Evolutionary conservation across 352 stramenopile genomes (phyloP).

Genomic region (Thalassiosira delicatula): DNA sequence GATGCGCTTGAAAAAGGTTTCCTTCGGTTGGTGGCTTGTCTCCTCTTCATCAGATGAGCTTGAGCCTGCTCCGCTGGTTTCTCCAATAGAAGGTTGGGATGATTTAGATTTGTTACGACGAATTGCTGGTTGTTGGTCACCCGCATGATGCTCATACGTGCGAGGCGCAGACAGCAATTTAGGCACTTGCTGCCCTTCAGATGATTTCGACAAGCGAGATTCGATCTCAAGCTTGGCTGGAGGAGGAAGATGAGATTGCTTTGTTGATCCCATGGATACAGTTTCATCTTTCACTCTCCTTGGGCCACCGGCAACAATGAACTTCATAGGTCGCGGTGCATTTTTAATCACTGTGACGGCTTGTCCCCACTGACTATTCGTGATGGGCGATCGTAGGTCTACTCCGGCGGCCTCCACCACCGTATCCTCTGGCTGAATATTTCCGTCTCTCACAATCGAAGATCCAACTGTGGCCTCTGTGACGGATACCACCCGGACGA

Average conservation of each 20-base stretch:
- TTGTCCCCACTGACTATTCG: slow-evolving; percentile 83
- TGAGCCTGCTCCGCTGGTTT: background rate
- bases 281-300: slow-evolving; percentile 26
- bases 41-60: background rate
- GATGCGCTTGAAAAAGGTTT: slow-evolving; percentile 71
- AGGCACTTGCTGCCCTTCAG: slow-evolving; percentile 42
- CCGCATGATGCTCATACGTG: background rate
- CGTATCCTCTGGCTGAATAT: slow-evolving; percentile 75
- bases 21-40: slow-evolving; percentile 40
- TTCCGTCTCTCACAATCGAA: slow-evolving; percentile 72
- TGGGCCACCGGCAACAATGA: slow-evolving; percentile 73
- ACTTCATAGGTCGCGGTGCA: slow-evolving; percentile 71
- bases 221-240: slow-evolving; percentile 41
- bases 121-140: background rate
- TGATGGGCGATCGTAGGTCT: slow-evolving; percentile 80
- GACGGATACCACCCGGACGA: slow-evolving; percentile 79
- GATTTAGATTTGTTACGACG: background rate
- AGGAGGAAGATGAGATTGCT: background rate
- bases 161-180: slow-evolving; percentile 35
- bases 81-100: background rate
- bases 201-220: slow-evolving; percentile 37
- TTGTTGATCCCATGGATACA: background rate
- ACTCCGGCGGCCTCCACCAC: slow-evolving; percentile 79
- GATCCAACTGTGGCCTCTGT: slow-evolving; percentile 65
- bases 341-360: slow-evolving; percentile 83